These are phyloP conservation scores for Scheffersomyces spartinae DNA, from an alignment of 805 yeast genomes.

Conservation along the genomic window DNA sequence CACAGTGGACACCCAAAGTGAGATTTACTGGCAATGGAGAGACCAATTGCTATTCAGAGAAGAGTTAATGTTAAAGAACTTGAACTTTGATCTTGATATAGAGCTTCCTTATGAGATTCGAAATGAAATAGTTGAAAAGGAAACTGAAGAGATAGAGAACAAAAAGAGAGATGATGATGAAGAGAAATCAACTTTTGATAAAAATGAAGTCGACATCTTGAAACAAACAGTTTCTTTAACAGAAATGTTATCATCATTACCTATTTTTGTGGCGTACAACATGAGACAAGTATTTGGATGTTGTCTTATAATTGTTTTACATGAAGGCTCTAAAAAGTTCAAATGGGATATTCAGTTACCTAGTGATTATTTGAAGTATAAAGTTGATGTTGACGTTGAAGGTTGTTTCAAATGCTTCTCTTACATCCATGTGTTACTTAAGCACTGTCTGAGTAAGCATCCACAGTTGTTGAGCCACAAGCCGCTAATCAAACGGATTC, in stretches of 20 bases:
- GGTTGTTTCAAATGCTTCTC: too few relatives aligned
- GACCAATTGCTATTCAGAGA: slow-evolving; percentile 32
- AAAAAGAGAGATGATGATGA: slow-evolving; percentile 2
- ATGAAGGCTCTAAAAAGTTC: too few relatives aligned
- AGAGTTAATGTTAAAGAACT: slow-evolving; percentile 25
- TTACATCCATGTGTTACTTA: too few relatives aligned
- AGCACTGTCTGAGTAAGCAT: too few relatives aligned
- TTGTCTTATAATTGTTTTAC: too few relatives aligned
- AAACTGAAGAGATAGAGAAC: too few relatives aligned
- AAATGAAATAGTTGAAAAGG: slow-evolving; percentile 10
- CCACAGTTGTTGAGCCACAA: too few relatives aligned
- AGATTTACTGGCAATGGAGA: slow-evolving; percentile 32
- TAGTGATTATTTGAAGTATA: too few relatives aligned
- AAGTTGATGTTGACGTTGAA: too few relatives aligned
- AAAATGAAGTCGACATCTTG: slow-evolving; percentile 11
- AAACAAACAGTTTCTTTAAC: slow-evolving; percentile 21
- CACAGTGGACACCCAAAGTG: slow-evolving; percentile 26
- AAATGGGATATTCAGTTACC: too few relatives aligned
- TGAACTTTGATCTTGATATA: slow-evolving; percentile 28
- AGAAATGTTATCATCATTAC: slow-evolving; percentile 27
- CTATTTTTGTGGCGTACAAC: slow-evolving; percentile 24
- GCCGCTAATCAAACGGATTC: too few relatives aligned
- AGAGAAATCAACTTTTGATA: slow-evolving; percentile 4
- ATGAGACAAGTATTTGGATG: slow-evolving; percentile 21
- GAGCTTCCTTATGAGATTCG: slow-evolving; percentile 26